phyloP scores from a whole-genome alignment of 2,329 filamentous ascomycete genomes.

The Aspergillus sp. region DNA sequence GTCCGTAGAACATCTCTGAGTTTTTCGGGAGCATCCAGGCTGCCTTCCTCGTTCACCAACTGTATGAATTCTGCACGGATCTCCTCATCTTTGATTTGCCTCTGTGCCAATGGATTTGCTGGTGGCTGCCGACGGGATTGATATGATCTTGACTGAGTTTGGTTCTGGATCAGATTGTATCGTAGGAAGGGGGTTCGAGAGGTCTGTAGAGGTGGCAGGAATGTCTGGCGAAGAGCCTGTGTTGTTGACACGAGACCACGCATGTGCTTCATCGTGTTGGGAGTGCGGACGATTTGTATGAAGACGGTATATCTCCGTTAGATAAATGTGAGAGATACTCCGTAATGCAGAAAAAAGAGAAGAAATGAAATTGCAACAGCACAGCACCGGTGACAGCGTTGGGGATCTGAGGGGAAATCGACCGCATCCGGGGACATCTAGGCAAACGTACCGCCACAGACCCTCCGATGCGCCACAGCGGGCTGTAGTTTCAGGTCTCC shows the following conservation, averaged over 20 bases:
- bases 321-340: too few relatives aligned
- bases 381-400: too few relatives aligned
- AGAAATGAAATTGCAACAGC: too few relatives aligned
- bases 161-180: slow-evolving; percentile 5
- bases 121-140: slow-evolving; percentile 6
- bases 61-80: slow-evolving; percentile 28
- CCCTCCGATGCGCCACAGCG: slow-evolving; percentile 1
- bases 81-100: slow-evolving; percentile 26
- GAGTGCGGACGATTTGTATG: background rate
- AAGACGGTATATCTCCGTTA: too few relatives aligned
- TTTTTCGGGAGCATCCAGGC: slow-evolving; percentile 23
- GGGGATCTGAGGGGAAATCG: too few relatives aligned
- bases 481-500: background rate
- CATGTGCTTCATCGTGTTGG: slow-evolving; percentile 25
- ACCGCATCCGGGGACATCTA: too few relatives aligned
- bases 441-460: background rate
- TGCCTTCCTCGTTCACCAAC: slow-evolving; percentile 29
- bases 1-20: slow-evolving; percentile 32
- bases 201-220: slow-evolving; percentile 17
- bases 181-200: slow-evolving; percentile 10
- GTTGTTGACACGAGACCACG: slow-evolving; percentile 28
- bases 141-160: slow-evolving; percentile 13
- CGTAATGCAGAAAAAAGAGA: too few relatives aligned
- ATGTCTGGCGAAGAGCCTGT: slow-evolving; percentile 26
- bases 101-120: slow-evolving; percentile 6